Percentiles rank a stretch among this genome's conserved stretches.
Evolutionary conservation across 2,329 filamentous ascomycete genomes (phyloP).

Genomic region (Paecilomyces niveus): DNA sequence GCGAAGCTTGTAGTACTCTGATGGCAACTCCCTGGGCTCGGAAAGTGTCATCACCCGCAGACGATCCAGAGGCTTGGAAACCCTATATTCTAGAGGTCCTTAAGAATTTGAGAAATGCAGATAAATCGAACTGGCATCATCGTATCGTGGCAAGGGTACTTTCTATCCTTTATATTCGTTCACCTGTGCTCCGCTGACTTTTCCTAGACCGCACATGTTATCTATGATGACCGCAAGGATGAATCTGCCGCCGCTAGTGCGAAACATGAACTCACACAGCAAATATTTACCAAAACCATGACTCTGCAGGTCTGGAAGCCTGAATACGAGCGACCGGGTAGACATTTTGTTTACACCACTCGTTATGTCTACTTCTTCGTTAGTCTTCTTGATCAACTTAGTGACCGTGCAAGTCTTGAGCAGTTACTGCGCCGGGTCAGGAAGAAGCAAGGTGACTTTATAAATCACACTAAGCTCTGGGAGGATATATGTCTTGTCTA

Average conservation of each 20-base stretch:
- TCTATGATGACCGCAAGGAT: constrained; percentile 51
- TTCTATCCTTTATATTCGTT: neutral
- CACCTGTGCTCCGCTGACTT: constrained; percentile 25
- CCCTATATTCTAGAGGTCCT: constrained; percentile 55
- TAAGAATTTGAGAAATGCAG: constrained; percentile 56
- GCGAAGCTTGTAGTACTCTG: constrained; percentile 45
- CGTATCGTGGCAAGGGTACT: constrained; percentile 72
- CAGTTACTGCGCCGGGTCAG: constrained; percentile 70
- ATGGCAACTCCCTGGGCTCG: constrained; percentile 49
- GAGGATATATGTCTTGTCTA: constrained; percentile 54
- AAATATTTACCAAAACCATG: constrained; percentile 93
- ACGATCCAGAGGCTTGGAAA: constrained; percentile 47
- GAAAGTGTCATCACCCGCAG: constrained; percentile 42
- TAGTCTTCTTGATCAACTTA: constrained; percentile 63
- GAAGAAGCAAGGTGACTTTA: constrained; percentile 70
- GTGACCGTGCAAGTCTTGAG: constrained; percentile 70
- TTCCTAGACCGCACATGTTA: constrained; percentile 49
- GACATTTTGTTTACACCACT: constrained; percentile 87
- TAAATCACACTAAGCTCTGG: constrained; percentile 58
- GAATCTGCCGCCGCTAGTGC: constrained; percentile 52
- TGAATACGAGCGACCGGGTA: constrained; percentile 73
- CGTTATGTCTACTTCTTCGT: constrained; percentile 81
- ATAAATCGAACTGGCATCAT: constrained; percentile 94
- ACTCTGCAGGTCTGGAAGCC: constrained; percentile 93
- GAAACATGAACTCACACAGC: constrained; percentile 70